Base-by-base conservation (phyloP, 2,329 filamentous ascomycete genomes). In the Alternaria gaisen region DNA sequence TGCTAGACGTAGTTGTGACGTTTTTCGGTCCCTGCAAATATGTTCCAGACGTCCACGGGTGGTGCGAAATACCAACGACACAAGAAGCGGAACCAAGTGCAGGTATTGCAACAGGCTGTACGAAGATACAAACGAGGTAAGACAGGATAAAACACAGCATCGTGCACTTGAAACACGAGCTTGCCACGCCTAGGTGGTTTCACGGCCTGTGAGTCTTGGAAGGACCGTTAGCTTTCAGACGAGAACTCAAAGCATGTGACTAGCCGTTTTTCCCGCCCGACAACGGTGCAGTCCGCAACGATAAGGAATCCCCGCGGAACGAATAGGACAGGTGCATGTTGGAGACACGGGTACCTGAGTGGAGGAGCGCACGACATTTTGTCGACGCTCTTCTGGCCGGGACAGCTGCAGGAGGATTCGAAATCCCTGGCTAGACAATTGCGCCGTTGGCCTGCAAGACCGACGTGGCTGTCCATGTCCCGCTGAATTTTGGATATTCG, bases 381-480 rank as follows among this genome's bases (percentile, higher is more conserved):
- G 52, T 48, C 36, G 41, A 46, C 43, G 47, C 41, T 40, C 52
- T 22, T 11, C 26, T 24, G 52, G 42, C 46, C 59, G 58, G 58
- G 63, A 50, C 55, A 38, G 60, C 51, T 64, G 65, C 63, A 67
- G 63, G 43, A 65, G 61, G 53, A 64, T 24, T 53, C 54, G 38
- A 57, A 32, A 22, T 20, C 43, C 56, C 61, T 44, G 60, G 61
- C 64, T 64, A 64, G 61, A 48, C 56, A 64, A 40, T 60, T 53
- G 58, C 61, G 56, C 47, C 56, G 65, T 61, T 66, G 65, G 41
- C 61, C 64, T 68, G 66, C 71, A 66, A 60, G 61, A 63, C 69
- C 70, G 70, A 75, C 73, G 72, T 75, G 73, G 69, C 72, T 71
- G 57, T 67, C 69, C 65, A 69, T 56, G 61, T 66, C 60, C 61